Base-by-base conservation (phyloP, 2,329 filamentous ascomycete species). In the Venturia oleaginea region DNA sequence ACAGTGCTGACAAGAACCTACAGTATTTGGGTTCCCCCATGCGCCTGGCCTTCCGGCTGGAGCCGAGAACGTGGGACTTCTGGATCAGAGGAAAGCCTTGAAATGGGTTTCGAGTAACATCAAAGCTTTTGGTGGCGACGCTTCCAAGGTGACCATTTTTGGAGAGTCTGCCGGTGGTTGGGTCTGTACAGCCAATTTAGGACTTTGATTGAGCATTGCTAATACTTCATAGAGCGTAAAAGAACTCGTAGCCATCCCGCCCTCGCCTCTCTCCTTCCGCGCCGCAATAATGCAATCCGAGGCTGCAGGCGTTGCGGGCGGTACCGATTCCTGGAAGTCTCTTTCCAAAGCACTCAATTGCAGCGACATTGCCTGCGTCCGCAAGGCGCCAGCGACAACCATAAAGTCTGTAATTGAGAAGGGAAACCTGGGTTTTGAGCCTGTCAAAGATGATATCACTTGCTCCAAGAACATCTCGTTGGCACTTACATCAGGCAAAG, bases 101-200 rank as follows among this genome's bases (percentile, higher is more conserved):
- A 30, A 67, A n/a, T 67, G 66, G 66, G 64, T 66, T 4, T 46
- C 63, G 32, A 48, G 59, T 2, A 67, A 67, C 59, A 67, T 67
- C 30, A 17, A 22, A 11, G 5, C 7, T 8, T 67, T 67, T 22
- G 59, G 59, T 7, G 66, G 66, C 51, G 40, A 65, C 32, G 42
- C 64, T 0, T 37, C 51, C 30, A 54, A 66, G 46, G 64, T 66
- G n/a, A 66, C 65, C 5, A 65, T 66, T 37, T 63, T 66, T 42
- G 65, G 65, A n/a, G 65, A 66, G 37, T 61, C 54, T 34, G 65
- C 65, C n/a, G 65, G 65, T 34, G 65, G 22, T 13, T 61, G 38
- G 32, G 43, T 62, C 42, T 30, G 61, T 62, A 7, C 13, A 60
- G 34, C n/a, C n/a, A 42, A 1, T 27, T 30, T 17, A 3, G 19